Evolutionary conservation across 108 stramenopile genomes (phyloP).

Genomic region (Pseudonitzschia delicatissima): DNA sequence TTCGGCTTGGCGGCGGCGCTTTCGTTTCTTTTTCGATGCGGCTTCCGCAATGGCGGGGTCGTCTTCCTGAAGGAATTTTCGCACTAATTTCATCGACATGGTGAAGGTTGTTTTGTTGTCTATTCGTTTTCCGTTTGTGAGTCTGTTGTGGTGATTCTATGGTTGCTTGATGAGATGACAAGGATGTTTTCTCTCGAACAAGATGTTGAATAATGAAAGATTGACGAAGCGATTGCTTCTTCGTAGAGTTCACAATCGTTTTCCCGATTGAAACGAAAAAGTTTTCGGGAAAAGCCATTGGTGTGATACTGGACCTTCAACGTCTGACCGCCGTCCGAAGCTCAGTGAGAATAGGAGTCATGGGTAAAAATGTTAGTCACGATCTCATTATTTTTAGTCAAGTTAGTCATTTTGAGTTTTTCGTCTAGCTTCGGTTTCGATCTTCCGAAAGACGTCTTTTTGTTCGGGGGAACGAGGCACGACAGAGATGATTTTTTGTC

Average conservation of each 20-base stretch:
- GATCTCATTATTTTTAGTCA: not conserved
- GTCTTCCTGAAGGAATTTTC: constrained; percentile 21
- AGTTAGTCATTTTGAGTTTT: not conserved
- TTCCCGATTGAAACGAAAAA: too few relatives aligned
- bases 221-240: not conserved
- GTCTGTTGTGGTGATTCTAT: not conserved
- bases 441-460: too few relatives aligned
- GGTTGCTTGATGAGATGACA: not conserved
- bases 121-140: not conserved
- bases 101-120: too few relatives aligned
- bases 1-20: not conserved
- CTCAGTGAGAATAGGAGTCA: too few relatives aligned
- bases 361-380: not conserved
- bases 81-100: constrained; percentile 24
- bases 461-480: too few relatives aligned
- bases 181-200: not conserved
- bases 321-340: not conserved
- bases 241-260: not conserved
- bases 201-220: not conserved
- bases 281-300: too few relatives aligned
- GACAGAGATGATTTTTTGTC: too few relatives aligned
- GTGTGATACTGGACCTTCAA: too few relatives aligned
- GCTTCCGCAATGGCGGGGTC: not conserved
- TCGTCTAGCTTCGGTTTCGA: constrained; percentile 13
- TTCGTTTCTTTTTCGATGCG: not conserved